Base-by-base conservation (phyloP, 768 basidiomycete genomes). In the Amanita brunnescens region DNA sequence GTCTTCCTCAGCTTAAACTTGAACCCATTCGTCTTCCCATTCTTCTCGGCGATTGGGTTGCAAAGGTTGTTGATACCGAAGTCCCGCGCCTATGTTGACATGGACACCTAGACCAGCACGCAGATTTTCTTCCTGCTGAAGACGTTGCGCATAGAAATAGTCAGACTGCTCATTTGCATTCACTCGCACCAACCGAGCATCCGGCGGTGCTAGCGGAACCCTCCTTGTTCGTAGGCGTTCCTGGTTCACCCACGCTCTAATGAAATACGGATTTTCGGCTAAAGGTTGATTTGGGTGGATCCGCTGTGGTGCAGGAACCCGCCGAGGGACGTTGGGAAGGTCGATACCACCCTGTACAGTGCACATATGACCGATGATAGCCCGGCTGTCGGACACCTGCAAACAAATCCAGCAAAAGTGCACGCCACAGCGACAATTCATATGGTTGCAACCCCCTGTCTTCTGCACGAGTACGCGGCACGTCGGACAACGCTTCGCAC, bases 391-490 rank as follows among this genome's bases (percentile, higher is more conserved):
- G 12, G 80, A 82, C 5, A 66, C 45, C 7, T 61, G 62, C 65
- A 78, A 62, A 52, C 82, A 83, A 6, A 64, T 62, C 81, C 78
- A 80, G 52, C 77, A 79, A 16, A 79, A 70, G 58, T 81, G 78
- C 8, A 69, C 67, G 2, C 72, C 72, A 56, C 79, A 80, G 49
- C 52, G 64, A 58, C 79, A 81, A 1, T 60, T 55, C 65, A 80
- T 74, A 59, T 81, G 79, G 57, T 80, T 78, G 63, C 79, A 81
- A 0, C 79, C 79, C 16, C 67, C 74, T 6, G 55, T 68, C 60
- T 78, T 80, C 59, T 77, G 68, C 38, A 80, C 74, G 59, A 65
- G 67, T 5, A 70, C 62, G 0, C 55, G 56, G 56, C 79, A 81
- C 12, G 58, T 52, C 1, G 78, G 78, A 51, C 79, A 81, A 38